Evolutionary conservation across 495 filamentous ascomycete genomes (phyloP).

Genomic region (Neurospora hispaniola): DNA sequence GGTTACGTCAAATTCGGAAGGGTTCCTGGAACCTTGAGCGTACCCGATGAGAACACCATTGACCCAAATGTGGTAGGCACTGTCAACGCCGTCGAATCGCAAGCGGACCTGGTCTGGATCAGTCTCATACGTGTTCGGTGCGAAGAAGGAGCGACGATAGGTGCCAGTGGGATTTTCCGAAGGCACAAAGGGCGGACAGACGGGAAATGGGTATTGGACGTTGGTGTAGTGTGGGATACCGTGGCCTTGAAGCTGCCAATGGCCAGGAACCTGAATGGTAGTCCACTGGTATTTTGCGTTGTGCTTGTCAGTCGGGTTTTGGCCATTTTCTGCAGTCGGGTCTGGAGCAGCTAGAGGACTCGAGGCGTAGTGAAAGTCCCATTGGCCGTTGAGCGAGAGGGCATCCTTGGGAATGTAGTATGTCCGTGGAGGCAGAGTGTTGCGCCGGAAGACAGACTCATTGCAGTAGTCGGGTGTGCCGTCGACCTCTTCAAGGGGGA

Average conservation of each 20-base stretch:
- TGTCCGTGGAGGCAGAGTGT: slow-evolving; percentile 37
- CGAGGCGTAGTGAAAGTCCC: slow-evolving; percentile 47
- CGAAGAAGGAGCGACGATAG: slow-evolving; percentile 44
- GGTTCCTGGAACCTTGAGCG: slow-evolving; percentile 52
- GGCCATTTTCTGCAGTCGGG: slow-evolving; percentile 13
- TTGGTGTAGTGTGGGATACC: slow-evolving; percentile 55
- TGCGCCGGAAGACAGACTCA: slow-evolving; percentile 34
- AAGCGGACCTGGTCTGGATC: slow-evolving; percentile 45
- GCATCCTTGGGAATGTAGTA: slow-evolving; percentile 38
- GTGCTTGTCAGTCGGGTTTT: not conserved
- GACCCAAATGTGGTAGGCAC: slow-evolving; percentile 54
- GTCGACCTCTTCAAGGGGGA: slow-evolving; percentile 10
- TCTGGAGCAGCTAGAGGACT: slow-evolving; percentile 39
- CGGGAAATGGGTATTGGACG: slow-evolving; percentile 47
- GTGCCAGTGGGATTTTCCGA: slow-evolving; percentile 51
- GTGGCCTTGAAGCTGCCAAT: slow-evolving; percentile 58
- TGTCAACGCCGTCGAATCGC: slow-evolving; percentile 58
- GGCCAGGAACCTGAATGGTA: slow-evolving; percentile 47
- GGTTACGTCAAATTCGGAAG: slow-evolving; percentile 53
- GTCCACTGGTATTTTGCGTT: slow-evolving; percentile 30
- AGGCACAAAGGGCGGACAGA: slow-evolving; percentile 47
- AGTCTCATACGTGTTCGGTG: slow-evolving; percentile 29
- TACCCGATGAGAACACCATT: slow-evolving; percentile 51
- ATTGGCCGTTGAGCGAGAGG: slow-evolving; percentile 43
- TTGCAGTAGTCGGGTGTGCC: slow-evolving; percentile 19